Evolutionary conservation across 1,139 yeast species (phyloP), one percentile per base, ranked within the genome.

Genomic region (Eremothecium gossypii): DNA sequence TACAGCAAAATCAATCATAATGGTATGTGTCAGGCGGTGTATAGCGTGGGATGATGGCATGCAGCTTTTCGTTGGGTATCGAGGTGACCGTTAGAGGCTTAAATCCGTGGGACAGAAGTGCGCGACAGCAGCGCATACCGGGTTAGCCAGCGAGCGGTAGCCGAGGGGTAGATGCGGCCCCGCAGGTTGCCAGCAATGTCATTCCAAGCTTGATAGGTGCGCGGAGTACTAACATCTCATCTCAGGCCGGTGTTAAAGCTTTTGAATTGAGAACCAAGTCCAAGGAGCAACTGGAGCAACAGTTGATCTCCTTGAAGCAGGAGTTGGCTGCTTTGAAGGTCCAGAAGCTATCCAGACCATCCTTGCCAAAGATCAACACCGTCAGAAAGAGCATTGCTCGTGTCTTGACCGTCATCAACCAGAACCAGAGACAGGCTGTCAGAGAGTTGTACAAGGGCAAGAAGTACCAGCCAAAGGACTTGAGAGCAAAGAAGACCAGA

Each of bases 401-500:
- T 73, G 95, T 89, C 65, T 83, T 91, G 73, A 93, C 98, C 61
- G 76, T 89, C 73, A 86, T 91, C 76, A 89, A 85, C 91, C 79
- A 80, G 66, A 86, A 84, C 78, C 96, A 87, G 77, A 89, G 98
- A 76, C 89, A 83, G 59, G 81, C 83, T 63, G 96, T 86, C 69
- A 85, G 85, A 73, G 94, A 83, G 68, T 83, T 84, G 79, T 89
- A 87, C 91, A 78, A 79, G 61, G 95, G 89, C 74, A 87, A 87
- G 82, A 89, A 87, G 77, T 84, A 80, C 81, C 78, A 81, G 71
- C 98, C 98, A 77, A 89, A 89, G 79, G 97, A 89, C 71, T 81
- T 91, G 75, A 91, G 97, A 78, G 95, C 86, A 66, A 91, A 91
- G 89, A 85, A 91, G 83, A 91, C 98, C 74, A 91, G 97, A 82